phyloP scores from a whole-genome alignment of 2,329 filamentous ascomycete species.

The Mycogone perniciosa region DNA sequence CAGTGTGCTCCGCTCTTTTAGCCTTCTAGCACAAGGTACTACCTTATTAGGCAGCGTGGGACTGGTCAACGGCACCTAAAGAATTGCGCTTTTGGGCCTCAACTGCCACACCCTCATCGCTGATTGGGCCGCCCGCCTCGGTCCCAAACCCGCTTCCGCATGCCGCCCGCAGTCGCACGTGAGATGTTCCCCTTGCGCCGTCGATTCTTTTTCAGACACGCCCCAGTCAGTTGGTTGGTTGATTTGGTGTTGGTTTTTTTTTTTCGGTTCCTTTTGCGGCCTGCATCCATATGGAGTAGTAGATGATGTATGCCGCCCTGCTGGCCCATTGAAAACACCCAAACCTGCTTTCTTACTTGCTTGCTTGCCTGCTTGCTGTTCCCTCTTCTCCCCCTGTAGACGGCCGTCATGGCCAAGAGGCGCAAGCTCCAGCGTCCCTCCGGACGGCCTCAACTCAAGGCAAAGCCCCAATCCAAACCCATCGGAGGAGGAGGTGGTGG shows the following conservation, averaged over 20 bases:
- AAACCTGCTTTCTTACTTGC: no score
- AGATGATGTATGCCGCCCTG: no score
- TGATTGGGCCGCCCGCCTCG: conserved; percentile 9
- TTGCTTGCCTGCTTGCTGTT: not conserved
- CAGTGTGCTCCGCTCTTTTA: not conserved
- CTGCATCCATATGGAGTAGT: no score
- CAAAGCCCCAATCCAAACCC: conserved; percentile 1
- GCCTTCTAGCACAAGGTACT: no score
- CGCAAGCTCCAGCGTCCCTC: conserved; percentile 32
- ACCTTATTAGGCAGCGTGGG: not conserved
- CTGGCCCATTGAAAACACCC: no score
- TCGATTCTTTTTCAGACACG: not conserved
- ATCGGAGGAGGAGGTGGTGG: not conserved
- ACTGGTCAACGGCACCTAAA: conserved; percentile 6
- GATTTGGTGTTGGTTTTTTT: not conserved
- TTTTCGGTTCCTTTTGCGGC: not conserved
- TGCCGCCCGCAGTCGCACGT: conserved; percentile 13
- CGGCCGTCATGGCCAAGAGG: conserved; percentile 32
- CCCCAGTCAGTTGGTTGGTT: not conserved
- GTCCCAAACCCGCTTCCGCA: conserved; percentile 8
- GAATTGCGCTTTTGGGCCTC: conserved; percentile 10
- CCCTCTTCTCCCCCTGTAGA: not conserved
- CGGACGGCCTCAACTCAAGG: conserved; percentile 13
- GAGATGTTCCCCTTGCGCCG: conserved; percentile 4
- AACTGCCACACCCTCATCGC: not conserved